Conservation (phyloP, 257 asterid genomes). For the Petunia secreta region DNA sequence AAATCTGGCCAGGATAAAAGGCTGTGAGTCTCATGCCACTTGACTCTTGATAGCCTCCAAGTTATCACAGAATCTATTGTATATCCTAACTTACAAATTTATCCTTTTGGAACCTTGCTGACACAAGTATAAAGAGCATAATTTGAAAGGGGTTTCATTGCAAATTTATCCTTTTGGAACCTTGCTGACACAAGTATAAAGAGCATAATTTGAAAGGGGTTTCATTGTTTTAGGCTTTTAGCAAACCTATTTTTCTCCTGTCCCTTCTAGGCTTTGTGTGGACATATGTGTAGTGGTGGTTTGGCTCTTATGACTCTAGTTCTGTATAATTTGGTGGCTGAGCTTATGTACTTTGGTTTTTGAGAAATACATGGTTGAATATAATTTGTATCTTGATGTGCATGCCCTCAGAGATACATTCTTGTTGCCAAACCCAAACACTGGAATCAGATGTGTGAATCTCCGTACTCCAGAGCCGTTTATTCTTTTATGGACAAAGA, state of each 20-base stretch:
- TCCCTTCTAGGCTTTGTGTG: constrained; percentile 14
- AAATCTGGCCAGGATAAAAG: neutral
- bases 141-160: neutral
- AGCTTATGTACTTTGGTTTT: neutral
- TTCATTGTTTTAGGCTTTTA: neutral
- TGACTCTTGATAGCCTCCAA: neutral
- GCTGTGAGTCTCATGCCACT: neutral
- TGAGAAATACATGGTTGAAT: neutral
- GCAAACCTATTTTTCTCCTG: neutral
- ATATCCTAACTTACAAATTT: too few species aligned
- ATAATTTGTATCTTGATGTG: neutral
- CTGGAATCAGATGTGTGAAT: neutral
- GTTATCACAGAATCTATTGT: neutral
- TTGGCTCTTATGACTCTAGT: neutral
- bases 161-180: too few species aligned
- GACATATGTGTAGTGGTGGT: neutral
- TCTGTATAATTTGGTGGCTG: neutral
- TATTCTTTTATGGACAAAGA: neutral
- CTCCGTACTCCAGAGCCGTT: neutral
- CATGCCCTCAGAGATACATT: neutral
- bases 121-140: neutral
- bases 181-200: neutral
- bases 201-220: neutral
- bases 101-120: neutral
- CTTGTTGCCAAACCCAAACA: neutral